phyloP scores from a whole-genome alignment of 1,284 basidiomycete genomes.

The Moniliophthora roreri region DNA sequence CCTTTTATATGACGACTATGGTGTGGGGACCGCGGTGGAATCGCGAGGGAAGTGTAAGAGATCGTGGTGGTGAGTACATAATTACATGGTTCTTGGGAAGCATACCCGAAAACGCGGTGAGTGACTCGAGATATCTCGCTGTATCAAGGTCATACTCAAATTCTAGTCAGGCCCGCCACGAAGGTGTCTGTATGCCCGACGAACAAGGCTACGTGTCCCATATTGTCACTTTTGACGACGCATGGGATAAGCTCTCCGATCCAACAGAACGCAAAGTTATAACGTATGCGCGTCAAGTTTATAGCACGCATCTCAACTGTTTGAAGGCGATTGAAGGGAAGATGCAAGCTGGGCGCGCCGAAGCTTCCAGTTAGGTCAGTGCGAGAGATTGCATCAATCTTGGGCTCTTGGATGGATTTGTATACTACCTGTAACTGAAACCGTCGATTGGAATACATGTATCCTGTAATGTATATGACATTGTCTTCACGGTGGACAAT shows the following conservation, averaged over 20 bases:
- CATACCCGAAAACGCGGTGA: conserved; percentile 51
- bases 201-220: conserved; percentile 46
- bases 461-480: too few relatives aligned
- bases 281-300: conserved; percentile 22
- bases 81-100: conserved; percentile 53
- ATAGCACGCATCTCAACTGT: background rate
- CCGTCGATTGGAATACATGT: too few relatives aligned
- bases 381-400: too few relatives aligned
- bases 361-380: too few relatives aligned
- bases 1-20: conserved; percentile 41
- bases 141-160: background rate
- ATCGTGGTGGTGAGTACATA: conserved; percentile 46
- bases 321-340: background rate
- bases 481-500: too few relatives aligned
- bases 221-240: conserved; percentile 32
- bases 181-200: conserved; percentile 54
- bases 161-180: conserved; percentile 38
- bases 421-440: too few relatives aligned
- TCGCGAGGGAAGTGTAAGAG: conserved; percentile 12
- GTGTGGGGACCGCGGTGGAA: conserved; percentile 27
- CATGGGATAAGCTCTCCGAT: conserved; percentile 20
- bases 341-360: background rate
- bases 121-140: conserved; percentile 18
- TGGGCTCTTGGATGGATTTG: too few relatives aligned
- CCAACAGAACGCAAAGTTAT: conserved; percentile 25